Base-by-base conservation (phyloP, 495 filamentous ascomycete species). In the Recurvomyces mirabilis region DNA sequence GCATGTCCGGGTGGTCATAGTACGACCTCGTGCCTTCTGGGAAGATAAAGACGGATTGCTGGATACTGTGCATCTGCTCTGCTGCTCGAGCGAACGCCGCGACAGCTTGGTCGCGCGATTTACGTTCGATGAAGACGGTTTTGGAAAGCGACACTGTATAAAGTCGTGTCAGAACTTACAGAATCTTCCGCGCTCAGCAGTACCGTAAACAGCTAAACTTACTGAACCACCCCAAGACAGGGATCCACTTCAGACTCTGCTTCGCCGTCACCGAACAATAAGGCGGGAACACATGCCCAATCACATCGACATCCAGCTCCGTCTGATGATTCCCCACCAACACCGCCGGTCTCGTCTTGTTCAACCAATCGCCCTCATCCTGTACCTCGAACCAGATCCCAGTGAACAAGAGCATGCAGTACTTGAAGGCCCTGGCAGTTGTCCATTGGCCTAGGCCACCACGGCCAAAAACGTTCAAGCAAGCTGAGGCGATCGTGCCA, bases 231-330 rank as follows among this genome's bases (percentile, higher is more conserved):
- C 91, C 91, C 32, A 99, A 68, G 59, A 99, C 80, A 1, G 91
- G 91, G n/a, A 79, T 62, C 33, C 72, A 74, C 53, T 78, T 80
- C 51, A 99, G 67, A 26, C 76, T 81, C 56, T 81, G 78, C 74
- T 99, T 99, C 30, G 89, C 87, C 4, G 88, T 95, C 35, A 99
- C 84, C 59, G 78, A 84, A 68, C 84, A 93, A 69, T 91, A 87
- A 43, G 78, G 80, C 11, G 91, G 93, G 69, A 93, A 94, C 47
- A 91, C 73, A 53, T 66, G 63, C 29, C 86, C 91, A 11, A 96
- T 73, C 73, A 96, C 80, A 39, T 94, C 71, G 24, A 99, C 82
- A 59, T 99, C 91, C 43, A 99, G 74, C 61, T 95, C 93, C 15
- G 53, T 63, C 45, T 47, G 35, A 67, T 96, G 89, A 60, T 96